Conservation (phyloP, 768 basidiomycete genomes). For the Austroboletus eburneus region DNA sequence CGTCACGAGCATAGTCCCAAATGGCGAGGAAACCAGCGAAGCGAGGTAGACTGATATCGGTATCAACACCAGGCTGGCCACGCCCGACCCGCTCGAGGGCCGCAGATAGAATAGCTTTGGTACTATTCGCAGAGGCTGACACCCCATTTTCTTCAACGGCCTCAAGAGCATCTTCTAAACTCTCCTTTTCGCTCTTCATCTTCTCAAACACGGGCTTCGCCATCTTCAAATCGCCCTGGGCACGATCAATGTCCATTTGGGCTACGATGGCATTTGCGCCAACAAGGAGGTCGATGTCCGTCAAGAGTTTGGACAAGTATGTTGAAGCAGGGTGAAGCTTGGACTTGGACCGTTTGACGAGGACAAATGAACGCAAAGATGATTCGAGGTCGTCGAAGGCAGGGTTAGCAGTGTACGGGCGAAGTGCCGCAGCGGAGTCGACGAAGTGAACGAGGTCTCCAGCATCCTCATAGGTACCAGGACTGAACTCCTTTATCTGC, state of each 20-base stretch:
- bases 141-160: constrained; percentile 72
- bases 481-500: constrained; percentile 90
- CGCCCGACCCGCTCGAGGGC: constrained; percentile 76
- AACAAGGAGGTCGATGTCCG: constrained; percentile 85
- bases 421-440: constrained; percentile 76
- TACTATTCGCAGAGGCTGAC: constrained; percentile 44
- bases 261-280: constrained; percentile 87
- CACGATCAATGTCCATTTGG: constrained; percentile 66
- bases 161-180: constrained; percentile 76
- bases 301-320: constrained; percentile 85
- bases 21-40: constrained; percentile 82
- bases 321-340: constrained; percentile 93
- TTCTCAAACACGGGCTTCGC: constrained; percentile 82
- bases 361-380: constrained; percentile 88
- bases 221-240: constrained; percentile 62
- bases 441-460: constrained; percentile 97
- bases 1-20: constrained; percentile 84
- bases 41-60: constrained; percentile 54
- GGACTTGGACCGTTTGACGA: constrained; percentile 92
- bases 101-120: constrained; percentile 54
- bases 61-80: constrained; percentile 65
- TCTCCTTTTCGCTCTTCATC: constrained; percentile 72
- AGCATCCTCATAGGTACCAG: constrained; percentile 87
- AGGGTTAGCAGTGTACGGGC: constrained; percentile 58
- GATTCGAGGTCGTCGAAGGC: constrained; percentile 88